phyloP scores from a whole-genome alignment of 352 stramenopile genomes.

The Pythium angustatum region DNA sequence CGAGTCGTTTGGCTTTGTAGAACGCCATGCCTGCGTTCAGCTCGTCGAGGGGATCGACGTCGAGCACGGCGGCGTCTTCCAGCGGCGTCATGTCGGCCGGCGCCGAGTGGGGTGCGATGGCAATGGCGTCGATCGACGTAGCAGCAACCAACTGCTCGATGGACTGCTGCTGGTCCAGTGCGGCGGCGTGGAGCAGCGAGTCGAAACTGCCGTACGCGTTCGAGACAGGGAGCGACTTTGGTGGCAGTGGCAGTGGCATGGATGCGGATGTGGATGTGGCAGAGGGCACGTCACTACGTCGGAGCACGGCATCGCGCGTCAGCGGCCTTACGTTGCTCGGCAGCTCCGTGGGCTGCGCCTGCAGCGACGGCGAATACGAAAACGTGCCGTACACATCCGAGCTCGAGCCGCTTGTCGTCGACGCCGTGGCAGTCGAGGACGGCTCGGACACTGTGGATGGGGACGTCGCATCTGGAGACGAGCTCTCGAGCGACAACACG shows the following conservation, averaged over 20 bases:
- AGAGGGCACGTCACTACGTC: background rate
- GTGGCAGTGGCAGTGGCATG: no score
- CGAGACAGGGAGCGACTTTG: constrained; percentile 7
- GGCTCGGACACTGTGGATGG: no score
- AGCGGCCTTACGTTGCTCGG: no score
- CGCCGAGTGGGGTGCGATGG: constrained; percentile 9
- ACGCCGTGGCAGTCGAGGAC: background rate
- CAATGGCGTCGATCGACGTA: no score
- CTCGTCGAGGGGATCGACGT: constrained; percentile 43
- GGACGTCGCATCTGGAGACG: background rate
- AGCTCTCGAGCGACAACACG: background rate
- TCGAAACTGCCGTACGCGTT: constrained; percentile 24
- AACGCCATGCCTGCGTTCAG: constrained; percentile 76
- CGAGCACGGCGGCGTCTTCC: background rate
- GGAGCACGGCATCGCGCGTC: background rate
- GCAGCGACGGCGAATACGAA: constrained; percentile 1
- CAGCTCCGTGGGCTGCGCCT: no score
- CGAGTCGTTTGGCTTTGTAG: constrained; percentile 68
- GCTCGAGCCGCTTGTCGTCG: no score
- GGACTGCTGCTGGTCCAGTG: no score
- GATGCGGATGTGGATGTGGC: no score
- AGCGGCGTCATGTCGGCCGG: constrained; percentile 6
- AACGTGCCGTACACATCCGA: constrained; percentile 27
- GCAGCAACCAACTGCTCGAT: no score
- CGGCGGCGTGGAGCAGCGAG: no score